Base-by-base conservation (phyloP, 495 filamentous ascomycete species). In the Sporormia fimetaria region DNA sequence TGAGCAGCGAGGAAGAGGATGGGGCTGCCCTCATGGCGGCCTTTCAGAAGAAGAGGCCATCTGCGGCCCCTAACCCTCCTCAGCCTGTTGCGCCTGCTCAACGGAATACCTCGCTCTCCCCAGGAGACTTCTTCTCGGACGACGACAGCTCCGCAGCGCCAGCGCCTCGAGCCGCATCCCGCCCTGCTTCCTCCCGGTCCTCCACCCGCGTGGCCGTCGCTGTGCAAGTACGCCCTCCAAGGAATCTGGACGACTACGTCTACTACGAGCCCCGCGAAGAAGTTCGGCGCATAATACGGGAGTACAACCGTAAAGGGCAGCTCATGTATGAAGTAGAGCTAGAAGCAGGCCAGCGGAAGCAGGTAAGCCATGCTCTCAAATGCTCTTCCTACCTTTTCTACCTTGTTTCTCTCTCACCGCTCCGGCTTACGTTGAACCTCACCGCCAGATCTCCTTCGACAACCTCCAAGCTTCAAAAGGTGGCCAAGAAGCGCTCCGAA, bases 311-410 rank as follows among this genome's bases (percentile, higher is more conserved):
- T 1, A 40, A 48, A 21, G 49, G 50, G 11, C 43, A 43, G 3
- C 2, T 59, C 2, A 36, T 44, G 20, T 61, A 58, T 34, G 27
- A 49, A 37, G 58, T 61, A 15, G 47, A 53, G 42, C 56, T 61
- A 16, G 45, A 42, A 18, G 47, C 55, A 28, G 47, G 35, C 1
- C 29, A 26, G 24, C 49, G 34, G 14, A 52, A 58, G 40, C 40
- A 48, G 50, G 61, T 63, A 55, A 21, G 61, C 52, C 12, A 41
- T 42, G 37, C n/a, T 16, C 23, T 31, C 22, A 10, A 11, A 24
- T 3, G 35, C 6, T 12, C 14, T 26, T 4, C 28, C 30, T 10
- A 43, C 12, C 16, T n/a, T 4, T 39, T 18, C 6, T 5, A 18
- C 4, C 26, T 16, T 4, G 6, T 7, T 42, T 18, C 22, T 37